Base-by-base conservation (phyloP, 1,284 basidiomycete genomes). In the Sporisorium scitamineum region DNA sequence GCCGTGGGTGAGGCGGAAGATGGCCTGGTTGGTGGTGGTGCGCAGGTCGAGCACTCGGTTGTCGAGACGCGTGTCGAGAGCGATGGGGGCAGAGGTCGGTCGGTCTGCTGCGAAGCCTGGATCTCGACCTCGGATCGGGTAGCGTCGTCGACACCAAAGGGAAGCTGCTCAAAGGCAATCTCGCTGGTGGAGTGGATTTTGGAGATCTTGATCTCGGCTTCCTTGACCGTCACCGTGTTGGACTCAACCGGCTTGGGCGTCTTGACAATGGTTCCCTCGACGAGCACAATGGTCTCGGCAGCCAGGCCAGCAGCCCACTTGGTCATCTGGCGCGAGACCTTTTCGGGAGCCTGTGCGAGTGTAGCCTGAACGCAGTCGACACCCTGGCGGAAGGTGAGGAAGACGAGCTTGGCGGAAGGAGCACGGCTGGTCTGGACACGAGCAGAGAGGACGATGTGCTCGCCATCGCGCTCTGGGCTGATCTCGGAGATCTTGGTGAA, bases 281-380 rank as follows among this genome's bases (percentile, higher is more conserved):
- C 92, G 34, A 95, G 90, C 10, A 99, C 93, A 79, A 99, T 95
- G 64, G 93, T 94, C 88, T 99, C 97, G 75, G 91, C 89, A 39
- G 91, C 88, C 54, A 99, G 88, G 42, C 90, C 85, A 22, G 91
- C 91, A 18, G 92, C 90, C 92, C 93, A 99, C 87, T 96, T 98
- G 61, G 94, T 90, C 97, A 99, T 99, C 86, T 97, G 95, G 86
- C 95, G 97, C 75, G 94, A 97, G 18, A 99, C 90, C 78, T 92
- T 92, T 66, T 91, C 92, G 24, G 91, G 90, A 39, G 92, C 88
- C 51, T 93, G 90, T 44, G 89, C 88, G 53, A 97, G 88, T 18
- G 98, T 88, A 44, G 93, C 94, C 86, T 99, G 97, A 5, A 99
- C 91, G 2, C 95, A 93, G 84, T 93, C 90, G 41, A 90, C 91